Percentiles rank a stretch among this genome's conserved stretches.
These are phyloP conservation scores for Geotrichum histeridarum DNA, from an alignment of 1,139 yeast species.

Conservation along the genomic window DNA sequence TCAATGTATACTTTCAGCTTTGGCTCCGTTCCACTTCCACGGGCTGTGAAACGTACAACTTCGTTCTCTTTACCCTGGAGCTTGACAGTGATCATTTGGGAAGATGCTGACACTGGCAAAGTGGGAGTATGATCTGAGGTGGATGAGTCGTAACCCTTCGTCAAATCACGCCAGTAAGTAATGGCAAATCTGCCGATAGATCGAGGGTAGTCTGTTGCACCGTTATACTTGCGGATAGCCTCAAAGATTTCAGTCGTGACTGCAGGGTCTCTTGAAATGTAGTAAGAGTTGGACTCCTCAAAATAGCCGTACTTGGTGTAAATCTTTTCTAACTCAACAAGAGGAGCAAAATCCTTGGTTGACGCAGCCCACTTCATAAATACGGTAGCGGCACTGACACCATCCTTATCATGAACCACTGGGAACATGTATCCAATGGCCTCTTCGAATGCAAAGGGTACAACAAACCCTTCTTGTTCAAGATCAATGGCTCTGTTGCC, in stretches of 20 bases:
- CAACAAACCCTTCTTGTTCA: constrained; percentile 56
- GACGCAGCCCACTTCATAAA: constrained; percentile 65
- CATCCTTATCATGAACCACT: constrained; percentile 89
- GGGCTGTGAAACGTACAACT: constrained; percentile 66
- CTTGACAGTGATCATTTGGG: constrained; percentile 82
- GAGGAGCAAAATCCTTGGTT: constrained; percentile 32
- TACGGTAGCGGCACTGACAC: constrained; percentile 74
- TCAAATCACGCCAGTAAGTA: constrained; percentile 72
- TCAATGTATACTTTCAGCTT: constrained; percentile 89
- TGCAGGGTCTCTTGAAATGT: constrained; percentile 53
- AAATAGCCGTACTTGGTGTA: constrained; percentile 68
- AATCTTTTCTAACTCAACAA: constrained; percentile 53
- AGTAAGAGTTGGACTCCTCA: constrained; percentile 84
- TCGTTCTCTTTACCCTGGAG: constrained; percentile 34
- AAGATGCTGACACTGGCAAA: constrained; percentile 62
- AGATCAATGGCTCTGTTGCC: constrained; percentile 82
- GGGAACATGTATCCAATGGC: constrained; percentile 94
- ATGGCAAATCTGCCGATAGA: constrained; percentile 53
- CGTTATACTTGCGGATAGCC: constrained; percentile 40
- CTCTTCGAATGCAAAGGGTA: constrained; percentile 91
- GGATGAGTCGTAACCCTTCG: constrained; percentile 71
- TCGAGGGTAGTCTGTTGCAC: constrained; percentile 37
- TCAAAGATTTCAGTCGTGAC: constrained; percentile 52
- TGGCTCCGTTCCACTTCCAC: constrained; percentile 97
- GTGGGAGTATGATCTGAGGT: constrained; percentile 54